Conservation (phyloP, 2,329 filamentous ascomycete genomes). For the Hymenoscyphus repandus region DNA sequence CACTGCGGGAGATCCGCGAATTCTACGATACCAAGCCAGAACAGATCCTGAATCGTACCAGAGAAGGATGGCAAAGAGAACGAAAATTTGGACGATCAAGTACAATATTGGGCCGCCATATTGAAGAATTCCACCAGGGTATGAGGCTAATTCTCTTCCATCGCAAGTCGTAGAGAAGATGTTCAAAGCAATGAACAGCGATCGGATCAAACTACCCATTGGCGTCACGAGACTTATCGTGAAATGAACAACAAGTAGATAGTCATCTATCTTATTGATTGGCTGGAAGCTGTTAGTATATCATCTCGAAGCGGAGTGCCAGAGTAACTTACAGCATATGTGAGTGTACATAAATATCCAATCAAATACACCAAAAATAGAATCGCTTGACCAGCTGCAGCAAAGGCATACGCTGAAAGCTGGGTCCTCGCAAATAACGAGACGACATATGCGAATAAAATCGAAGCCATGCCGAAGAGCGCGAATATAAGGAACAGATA, state of each 20-base stretch:
- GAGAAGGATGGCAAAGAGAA: conserved; percentile 68
- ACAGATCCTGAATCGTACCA: conserved; percentile 75
- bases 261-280: conserved; percentile 60
- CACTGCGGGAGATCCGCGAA: conserved; percentile 18
- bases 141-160: conserved; percentile 54
- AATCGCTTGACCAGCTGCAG: conserved; percentile 69
- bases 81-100: conserved; percentile 65
- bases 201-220: conserved; percentile 67
- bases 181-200: conserved; percentile 74
- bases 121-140: conserved; percentile 64
- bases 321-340: conserved; percentile 48
- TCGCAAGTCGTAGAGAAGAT: conserved; percentile 77
- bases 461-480: conserved; percentile 75
- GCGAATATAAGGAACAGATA: conserved; percentile 79
- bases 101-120: conserved; percentile 86
- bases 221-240: conserved; percentile 70
- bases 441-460: conserved; percentile 71
- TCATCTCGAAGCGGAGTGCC: not conserved
- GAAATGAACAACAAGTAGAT: conserved; percentile 68
- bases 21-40: conserved; percentile 45
- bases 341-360: conserved; percentile 66
- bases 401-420: conserved; percentile 77
- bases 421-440: conserved; percentile 77
- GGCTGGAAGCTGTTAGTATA: conserved; percentile 34
- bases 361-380: conserved; percentile 69